Percentiles rank a stretch among this genome's conserved stretches.
Evolutionary conservation across 2,329 filamentous ascomycete species (phyloP).

Genomic region (Scedosporium boydii): DNA sequence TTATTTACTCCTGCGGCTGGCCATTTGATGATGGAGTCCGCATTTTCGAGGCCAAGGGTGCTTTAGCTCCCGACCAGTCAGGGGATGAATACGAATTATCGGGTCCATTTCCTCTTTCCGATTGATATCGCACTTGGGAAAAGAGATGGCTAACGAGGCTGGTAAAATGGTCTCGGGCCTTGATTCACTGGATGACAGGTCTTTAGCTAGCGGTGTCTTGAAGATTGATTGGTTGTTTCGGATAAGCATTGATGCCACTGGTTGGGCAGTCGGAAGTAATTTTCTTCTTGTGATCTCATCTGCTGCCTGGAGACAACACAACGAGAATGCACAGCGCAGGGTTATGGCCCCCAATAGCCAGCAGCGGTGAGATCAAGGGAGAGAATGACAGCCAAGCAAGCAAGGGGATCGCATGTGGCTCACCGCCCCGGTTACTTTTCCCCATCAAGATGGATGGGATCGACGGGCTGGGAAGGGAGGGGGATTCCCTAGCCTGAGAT

Average conservation of each 20-base stretch:
- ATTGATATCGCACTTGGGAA: neutral
- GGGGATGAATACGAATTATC: neutral
- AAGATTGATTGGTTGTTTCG: conserved; percentile 3
- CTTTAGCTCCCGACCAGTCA: neutral
- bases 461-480: neutral
- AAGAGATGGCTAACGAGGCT: neutral
- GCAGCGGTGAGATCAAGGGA: neutral
- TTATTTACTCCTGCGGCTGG: too few relatives aligned
- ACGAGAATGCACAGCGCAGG: neutral
- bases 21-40: too few relatives aligned
- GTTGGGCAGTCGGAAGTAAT: neutral
- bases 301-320: neutral
- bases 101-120: neutral
- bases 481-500: neutral
- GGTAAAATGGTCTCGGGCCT: conserved; percentile 1
- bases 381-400: neutral
- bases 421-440: neutral
- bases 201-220: conserved; percentile 1
- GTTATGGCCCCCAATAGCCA: neutral
- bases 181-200: neutral
- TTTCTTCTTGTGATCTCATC: too few relatives aligned
- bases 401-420: neutral
- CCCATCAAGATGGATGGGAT: neutral
- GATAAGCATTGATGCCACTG: neutral
- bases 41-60: neutral